Base-by-base conservation (phyloP, 345 rosid genomes). In the Lepidium sativum region DNA sequence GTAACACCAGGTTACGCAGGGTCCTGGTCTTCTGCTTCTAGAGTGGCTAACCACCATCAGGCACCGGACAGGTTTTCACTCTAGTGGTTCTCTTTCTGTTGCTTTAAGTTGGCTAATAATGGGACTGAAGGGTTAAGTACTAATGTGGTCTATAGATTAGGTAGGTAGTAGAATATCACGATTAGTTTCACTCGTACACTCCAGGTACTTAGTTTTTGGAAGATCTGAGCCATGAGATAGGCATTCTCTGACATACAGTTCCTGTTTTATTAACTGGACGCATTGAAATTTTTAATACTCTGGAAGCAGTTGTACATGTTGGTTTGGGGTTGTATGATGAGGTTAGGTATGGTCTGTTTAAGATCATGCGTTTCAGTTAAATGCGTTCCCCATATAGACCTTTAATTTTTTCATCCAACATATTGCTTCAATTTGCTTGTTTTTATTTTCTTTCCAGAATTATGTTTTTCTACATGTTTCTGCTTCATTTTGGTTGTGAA, bases 1-100 rank as follows among this genome's bases (percentile, higher is more conserved):
- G 97, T 86, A 72, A 62, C 84, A 14, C 84, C 77, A 63, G 79
- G 76, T 35, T 76, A 80, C 78, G 60, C 75, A 16, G 78, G 77
- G 34, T 73, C 85, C 56, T 69, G 83, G 68, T 79, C 89, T 62
- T 76, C 80, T 71, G 80, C 82, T 20, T 75, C 85, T 69, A 75
- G 79, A 48, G 44, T 70, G 69, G 50, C 67, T 42, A 81, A 67
- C 57, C 69, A 69, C 59, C 75, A 61, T 57, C 74, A 77, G 43
- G 56, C 80, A 55, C 71, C 66, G 38, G 67, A 73, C 77, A 85
- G 92, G 97, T 94, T 67, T 50, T 58, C 66, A 49, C 54, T 60
- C 29, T 6, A 63, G 10, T 18, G 29, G 44, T 60, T 29, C 44
- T 66, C 44, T 52, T 50, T 44, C 15, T 44, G 60, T 60, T 59